Percentiles rank a stretch among this genome's conserved stretches.
Evolutionary conservation across 2,329 filamentous ascomycete genomes (phyloP).

Genomic region (Meredithiella fracta): DNA sequence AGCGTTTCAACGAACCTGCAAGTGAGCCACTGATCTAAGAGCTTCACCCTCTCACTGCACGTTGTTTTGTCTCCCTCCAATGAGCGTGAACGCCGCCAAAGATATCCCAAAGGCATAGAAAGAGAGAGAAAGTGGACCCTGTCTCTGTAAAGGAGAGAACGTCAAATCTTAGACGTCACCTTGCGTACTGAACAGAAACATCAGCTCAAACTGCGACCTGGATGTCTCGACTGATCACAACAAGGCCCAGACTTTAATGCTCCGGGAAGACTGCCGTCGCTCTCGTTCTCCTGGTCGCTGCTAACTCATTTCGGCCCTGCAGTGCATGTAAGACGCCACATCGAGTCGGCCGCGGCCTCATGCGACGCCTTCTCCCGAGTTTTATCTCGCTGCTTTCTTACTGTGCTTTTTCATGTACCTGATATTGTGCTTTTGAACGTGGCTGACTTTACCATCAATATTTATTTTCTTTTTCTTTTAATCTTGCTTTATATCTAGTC

Average conservation of each 20-base stretch:
- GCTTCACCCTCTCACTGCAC: neutral
- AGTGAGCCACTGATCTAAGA: neutral
- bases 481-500: neutral
- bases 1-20: neutral
- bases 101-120: too few species aligned
- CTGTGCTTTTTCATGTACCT: slow-evolving; percentile 5
- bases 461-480: slow-evolving; percentile 3
- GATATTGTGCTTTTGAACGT: slow-evolving; percentile 5
- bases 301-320: neutral
- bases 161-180: neutral
- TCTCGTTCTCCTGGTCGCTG: neutral
- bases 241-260: neutral
- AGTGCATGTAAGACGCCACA: slow-evolving; percentile 7
- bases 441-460: slow-evolving; percentile 2
- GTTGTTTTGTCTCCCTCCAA: neutral
- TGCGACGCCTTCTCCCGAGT: slow-evolving; percentile 4
- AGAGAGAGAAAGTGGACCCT: neutral
- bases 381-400: neutral
- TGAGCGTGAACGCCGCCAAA: neutral
- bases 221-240: neutral
- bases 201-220: neutral
- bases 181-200: neutral
- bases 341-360: slow-evolving; percentile 10
- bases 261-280: neutral
- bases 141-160: neutral